phyloP scores from a whole-genome alignment of 768 basidiomycete species.

The Thelephora aurantiotincta region DNA sequence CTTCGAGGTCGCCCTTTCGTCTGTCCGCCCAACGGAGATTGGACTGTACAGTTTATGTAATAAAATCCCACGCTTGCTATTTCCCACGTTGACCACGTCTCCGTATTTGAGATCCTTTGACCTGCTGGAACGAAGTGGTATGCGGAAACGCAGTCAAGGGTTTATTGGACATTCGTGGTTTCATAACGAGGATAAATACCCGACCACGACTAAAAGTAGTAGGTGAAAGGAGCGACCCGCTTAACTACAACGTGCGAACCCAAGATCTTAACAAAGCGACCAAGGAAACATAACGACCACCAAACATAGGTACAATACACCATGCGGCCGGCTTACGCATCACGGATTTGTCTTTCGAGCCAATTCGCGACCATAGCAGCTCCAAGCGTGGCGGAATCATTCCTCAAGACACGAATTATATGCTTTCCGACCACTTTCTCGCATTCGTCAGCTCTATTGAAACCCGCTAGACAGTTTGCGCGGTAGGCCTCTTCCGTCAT shows the following conservation, averaged over 20 bases:
- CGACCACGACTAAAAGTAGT: too few species aligned
- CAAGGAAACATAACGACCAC: not conserved
- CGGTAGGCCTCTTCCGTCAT: slow-evolving; percentile 52
- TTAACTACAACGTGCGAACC: too few species aligned
- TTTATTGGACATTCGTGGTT: too few species aligned
- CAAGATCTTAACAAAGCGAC: too few species aligned
- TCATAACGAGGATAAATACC: too few species aligned
- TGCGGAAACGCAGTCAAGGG: too few species aligned
- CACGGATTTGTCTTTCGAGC: not conserved
- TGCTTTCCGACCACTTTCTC: slow-evolving; percentile 42
- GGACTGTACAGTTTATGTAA: too few species aligned
- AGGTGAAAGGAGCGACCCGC: too few species aligned
- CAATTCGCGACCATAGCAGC: not conserved
- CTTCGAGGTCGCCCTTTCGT: too few species aligned
- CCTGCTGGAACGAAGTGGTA: too few species aligned
- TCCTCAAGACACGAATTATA: slow-evolving; percentile 35
- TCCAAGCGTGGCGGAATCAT: not conserved
- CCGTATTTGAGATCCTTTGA: slow-evolving; percentile 10
- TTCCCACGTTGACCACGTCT: not conserved
- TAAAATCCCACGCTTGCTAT: too few species aligned
- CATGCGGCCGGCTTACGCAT: not conserved
- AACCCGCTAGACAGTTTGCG: slow-evolving; percentile 55
- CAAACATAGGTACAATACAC: not conserved
- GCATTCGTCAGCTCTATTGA: slow-evolving; percentile 67
- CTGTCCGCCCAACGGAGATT: too few species aligned